Evolutionary conservation across 768 basidiomycete species (phyloP).

Genomic region (Holtermanniella nyarrowii): DNA sequence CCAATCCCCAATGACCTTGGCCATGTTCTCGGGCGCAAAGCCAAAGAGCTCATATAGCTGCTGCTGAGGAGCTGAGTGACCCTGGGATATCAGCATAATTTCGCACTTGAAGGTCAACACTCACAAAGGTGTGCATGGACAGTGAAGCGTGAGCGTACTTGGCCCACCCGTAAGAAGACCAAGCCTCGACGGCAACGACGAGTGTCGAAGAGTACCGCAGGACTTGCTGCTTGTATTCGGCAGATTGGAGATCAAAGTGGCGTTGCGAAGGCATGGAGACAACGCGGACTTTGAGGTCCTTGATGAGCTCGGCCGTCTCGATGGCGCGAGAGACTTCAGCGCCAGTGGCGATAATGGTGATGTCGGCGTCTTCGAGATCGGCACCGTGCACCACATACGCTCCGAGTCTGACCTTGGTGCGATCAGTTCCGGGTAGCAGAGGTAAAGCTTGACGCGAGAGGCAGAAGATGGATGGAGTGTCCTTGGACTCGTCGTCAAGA

Average conservation of each 20-base stretch:
- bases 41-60: constrained; percentile 37
- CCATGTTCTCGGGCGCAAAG: constrained; percentile 31
- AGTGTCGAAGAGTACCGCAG: constrained; percentile 19
- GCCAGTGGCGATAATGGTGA: constrained; percentile 35
- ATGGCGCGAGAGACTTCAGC: constrained; percentile 34
- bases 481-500: constrained; percentile 18
- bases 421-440: constrained; percentile 25
- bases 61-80: constrained; percentile 33
- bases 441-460: constrained; percentile 36
- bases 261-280: constrained; percentile 36
- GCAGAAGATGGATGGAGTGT: constrained; percentile 28
- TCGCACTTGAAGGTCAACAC: neutral
- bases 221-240: constrained; percentile 19
- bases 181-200: constrained; percentile 38
- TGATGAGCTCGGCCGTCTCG: constrained; percentile 25
- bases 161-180: constrained; percentile 36
- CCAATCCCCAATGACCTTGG: constrained; percentile 22
- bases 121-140: constrained; percentile 36
- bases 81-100: too few relatives aligned
- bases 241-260: constrained; percentile 31
- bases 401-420: constrained; percentile 23
- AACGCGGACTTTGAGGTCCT: constrained; percentile 20
- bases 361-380: constrained; percentile 15
- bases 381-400: constrained; percentile 28
- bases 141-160: constrained; percentile 37